Base-by-base conservation (phyloP, 257 asterid species). In the Gentiana dahurica region DNA sequence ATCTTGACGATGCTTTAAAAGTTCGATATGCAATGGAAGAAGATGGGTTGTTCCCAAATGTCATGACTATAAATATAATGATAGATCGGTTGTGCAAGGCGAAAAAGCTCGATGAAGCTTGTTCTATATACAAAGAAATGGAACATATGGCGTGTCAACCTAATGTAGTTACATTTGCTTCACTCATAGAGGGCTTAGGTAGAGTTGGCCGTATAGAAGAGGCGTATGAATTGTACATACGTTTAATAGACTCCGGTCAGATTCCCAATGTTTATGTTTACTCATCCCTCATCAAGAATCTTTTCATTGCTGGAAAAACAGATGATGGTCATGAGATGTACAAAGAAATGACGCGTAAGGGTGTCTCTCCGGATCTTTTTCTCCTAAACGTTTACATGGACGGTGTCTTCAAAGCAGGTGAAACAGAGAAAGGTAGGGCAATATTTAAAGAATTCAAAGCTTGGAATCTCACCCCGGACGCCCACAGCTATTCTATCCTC, bases 21-120 rank as follows among this genome's bases (percentile, higher is more conserved):
- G 59, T 89, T 56, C 90, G 80, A 59, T 65, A 75, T 45, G 75
- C 77, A 54, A 89, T 89, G 95, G 72, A 70, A 68, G 62, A 60
- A 8, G 73, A 60, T 34, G 92, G 95, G 32, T 67, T 81, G 65
- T 71, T 76, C 71, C 94, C 94, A 0, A 82, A 74, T 46, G 67
- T 81, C 51, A 65, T 72, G 78, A 89, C 94, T 36, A 72, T 76
- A 58, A 89, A 89, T 70, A 83, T 89, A 43, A 85, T 85, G 94
- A 67, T 89, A 41, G 97, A 89, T 58, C 84, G 94, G 34, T 63
- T 89, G 66, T 85, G 97, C 68, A 89, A 89, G 76, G 90, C 88
- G 51, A 71, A 80, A 64, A 86, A 81, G 65, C 81, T 83, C 34
- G 89, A 89, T 4, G 87, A 77, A 43, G 97, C 97, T 8, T 72